Base-by-base conservation (phyloP, 2,329 filamentous ascomycete genomes). In the Sporothrix inflata region DNA sequence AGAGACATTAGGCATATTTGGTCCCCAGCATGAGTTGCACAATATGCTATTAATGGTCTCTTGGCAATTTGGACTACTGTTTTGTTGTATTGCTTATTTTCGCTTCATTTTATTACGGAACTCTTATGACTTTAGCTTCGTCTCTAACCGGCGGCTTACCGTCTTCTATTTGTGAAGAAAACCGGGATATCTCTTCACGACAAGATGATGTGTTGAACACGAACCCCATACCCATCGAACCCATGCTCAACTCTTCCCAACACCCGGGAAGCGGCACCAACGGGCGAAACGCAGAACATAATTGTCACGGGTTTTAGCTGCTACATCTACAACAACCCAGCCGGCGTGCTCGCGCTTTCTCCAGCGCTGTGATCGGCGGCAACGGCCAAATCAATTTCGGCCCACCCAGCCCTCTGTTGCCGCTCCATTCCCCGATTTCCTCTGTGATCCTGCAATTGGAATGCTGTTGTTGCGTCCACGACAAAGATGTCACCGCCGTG, bases 351-450 rank as follows among this genome's bases (percentile, higher is more conserved):
- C 34, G 34, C 34, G 19, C 11, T 40, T 38, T 24, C 30, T 21
- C 34, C 11, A 19, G 19, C n/a, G 34, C n/a, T 14, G 57, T 42
- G 57, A 63, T 63, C 57, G 57, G 34, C 57, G 12, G 34, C 34
- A 63, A 63, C 34, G 57, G 57, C 30, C 34, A 63, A 42, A 40
- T 40, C 57, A 21, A 16, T 42, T 21, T 40, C n/a, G 6, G n/a
- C 14, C 57, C 19, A 57, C 12, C 30, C 57, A 61, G 19, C 34
- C 34, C 19, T 40, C 21, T 42, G 57, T 5, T 63, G 57, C 40
- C n/a, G 57, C 57, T 42, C 57, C 57, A 63, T 63, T 63, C 57
- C n/a, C 53, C 53, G 34, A 30, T 8, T 11, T 42, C 5, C n/a
- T 11, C 30, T 9, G 21, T 11, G 57, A 42, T 40, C 57, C 57